phyloP scores from a whole-genome alignment of 1,139 yeast species.

The Chernovozyma aurita region DNA sequence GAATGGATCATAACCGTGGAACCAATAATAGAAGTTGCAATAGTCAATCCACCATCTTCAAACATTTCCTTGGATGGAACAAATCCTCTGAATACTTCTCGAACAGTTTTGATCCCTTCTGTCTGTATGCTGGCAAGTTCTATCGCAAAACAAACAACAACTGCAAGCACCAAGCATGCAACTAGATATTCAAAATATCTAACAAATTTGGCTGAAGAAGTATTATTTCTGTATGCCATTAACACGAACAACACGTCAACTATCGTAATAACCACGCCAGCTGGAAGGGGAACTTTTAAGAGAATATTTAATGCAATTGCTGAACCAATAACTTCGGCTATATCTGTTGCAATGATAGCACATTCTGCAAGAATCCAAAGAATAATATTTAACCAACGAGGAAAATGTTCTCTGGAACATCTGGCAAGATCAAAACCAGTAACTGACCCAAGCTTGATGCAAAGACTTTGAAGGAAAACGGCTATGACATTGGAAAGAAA shows the following conservation, averaged over 20 bases:
- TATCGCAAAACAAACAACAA: slow-evolving; percentile 67
- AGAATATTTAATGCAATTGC: slow-evolving; percentile 77
- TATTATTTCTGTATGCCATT: slow-evolving; percentile 70
- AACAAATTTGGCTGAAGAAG: slow-evolving; percentile 58
- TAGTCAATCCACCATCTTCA: slow-evolving; percentile 59
- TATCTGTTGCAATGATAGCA: slow-evolving; percentile 80
- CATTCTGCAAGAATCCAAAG: slow-evolving; percentile 70
- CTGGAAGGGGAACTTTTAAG: slow-evolving; percentile 65
- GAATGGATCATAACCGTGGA: slow-evolving; percentile 86
- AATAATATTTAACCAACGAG: slow-evolving; percentile 51
- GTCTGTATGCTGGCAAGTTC: slow-evolving; percentile 56
- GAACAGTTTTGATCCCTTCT: slow-evolving; percentile 28
- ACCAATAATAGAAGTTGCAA: slow-evolving; percentile 75
- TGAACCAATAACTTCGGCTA: slow-evolving; percentile 86
- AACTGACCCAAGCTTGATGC: slow-evolving; percentile 74
- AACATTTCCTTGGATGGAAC: slow-evolving; percentile 65
- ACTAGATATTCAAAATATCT: slow-evolving; percentile 64
- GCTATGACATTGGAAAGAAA: slow-evolving; percentile 69
- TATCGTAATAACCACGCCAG: slow-evolving; percentile 71
- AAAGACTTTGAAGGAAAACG: slow-evolving; percentile 64
- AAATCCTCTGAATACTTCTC: slow-evolving; percentile 63
- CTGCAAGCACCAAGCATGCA: slow-evolving; percentile 62
- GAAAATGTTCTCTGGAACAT: slow-evolving; percentile 60
- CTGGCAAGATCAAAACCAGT: slow-evolving; percentile 77
- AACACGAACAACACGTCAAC: slow-evolving; percentile 70